Base-by-base conservation (phyloP, 1,284 basidiomycete genomes). In the Sporisorium graminicola region DNA sequence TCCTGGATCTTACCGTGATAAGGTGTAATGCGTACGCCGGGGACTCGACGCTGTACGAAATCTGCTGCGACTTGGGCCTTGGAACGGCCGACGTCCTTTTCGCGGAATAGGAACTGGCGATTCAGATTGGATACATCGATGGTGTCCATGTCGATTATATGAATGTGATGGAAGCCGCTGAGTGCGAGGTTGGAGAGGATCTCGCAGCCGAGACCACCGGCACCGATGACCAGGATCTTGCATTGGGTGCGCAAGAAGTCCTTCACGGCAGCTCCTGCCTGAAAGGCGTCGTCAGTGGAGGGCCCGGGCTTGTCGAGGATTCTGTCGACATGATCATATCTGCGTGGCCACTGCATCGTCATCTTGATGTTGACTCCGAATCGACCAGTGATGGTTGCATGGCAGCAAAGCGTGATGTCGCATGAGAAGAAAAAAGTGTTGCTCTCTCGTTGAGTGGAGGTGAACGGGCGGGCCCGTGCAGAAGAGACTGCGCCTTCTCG, bases 81-180 rank as follows among this genome's bases (percentile, higher is more conserved):
- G 3, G 95, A 91, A 78, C 93, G 90, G 12, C 97, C 97, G 2
- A 99, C 94, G 84, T 99, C 97, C 81, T 91, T 92, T 40, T 88
- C 91, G 77, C 94, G 90, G 88, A 99, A 99, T 49, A 99, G 88
- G 86, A 99, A 99, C 86, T 99, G 97, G 50, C 97, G 90, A 87
- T 99, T 99, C 78, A 99, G 89, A 85, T 99, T 99, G 82, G 94
- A 97, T 81, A 99, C 94, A 86, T 99, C 97, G 86, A 99, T 99
- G 5, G 96, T 98, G 88, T 99, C 97, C 96, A 99, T 99, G 88
- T 99, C 97, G 85, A 99, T 99, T 78, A 99, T 95, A 88, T 99
- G 94, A 73, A 99, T 97, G 83, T 99, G 92, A 85, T 92, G 93
- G 90, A 99, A 99, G 22, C 97, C 97, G 58, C 93, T 92, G 8